Conservation (phyloP, 1,284 basidiomycete genomes). For the Boletellus sp. region DNA sequence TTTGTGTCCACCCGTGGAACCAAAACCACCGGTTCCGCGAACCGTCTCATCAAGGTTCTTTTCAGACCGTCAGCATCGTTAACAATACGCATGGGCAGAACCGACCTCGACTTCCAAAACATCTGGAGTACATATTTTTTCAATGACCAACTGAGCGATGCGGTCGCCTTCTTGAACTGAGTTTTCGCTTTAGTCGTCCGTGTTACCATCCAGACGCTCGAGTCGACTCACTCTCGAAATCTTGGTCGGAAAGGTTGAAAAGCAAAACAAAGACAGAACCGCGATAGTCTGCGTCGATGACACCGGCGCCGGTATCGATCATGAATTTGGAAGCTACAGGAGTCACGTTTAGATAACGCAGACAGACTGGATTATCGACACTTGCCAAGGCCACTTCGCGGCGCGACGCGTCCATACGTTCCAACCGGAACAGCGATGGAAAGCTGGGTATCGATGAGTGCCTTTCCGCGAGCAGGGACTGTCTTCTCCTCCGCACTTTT, state of each 20-base stretch:
- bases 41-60: conserved; percentile 81
- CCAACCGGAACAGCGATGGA: conserved; percentile 90
- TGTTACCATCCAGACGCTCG: not conserved
- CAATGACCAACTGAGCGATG: conserved; percentile 91
- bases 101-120: conserved; percentile 82
- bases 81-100: conserved; percentile 7
- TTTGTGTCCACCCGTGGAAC: conserved; percentile 86
- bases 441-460: conserved; percentile 85
- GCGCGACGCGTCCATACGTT: conserved; percentile 95
- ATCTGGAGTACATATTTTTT: conserved; percentile 84
- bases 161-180: conserved; percentile 89
- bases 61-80: conserved; percentile 5
- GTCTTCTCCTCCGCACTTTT: conserved; percentile 72
- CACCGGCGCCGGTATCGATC: conserved; percentile 96
- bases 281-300: conserved; percentile 95
- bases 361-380: conserved; percentile 4
- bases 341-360: not conserved
- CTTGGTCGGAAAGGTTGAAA: conserved; percentile 88
- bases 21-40: conserved; percentile 88
- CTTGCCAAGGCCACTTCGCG: conserved; percentile 88
- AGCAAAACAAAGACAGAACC: conserved; percentile 91
- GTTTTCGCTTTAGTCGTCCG: not conserved
- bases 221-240: conserved; percentile 71
- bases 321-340: conserved; percentile 87
- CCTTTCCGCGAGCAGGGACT: conserved; percentile 85